Evolutionary conservation across 2,329 filamentous ascomycete genomes (phyloP).

Genomic region (Periconia digitata): DNA sequence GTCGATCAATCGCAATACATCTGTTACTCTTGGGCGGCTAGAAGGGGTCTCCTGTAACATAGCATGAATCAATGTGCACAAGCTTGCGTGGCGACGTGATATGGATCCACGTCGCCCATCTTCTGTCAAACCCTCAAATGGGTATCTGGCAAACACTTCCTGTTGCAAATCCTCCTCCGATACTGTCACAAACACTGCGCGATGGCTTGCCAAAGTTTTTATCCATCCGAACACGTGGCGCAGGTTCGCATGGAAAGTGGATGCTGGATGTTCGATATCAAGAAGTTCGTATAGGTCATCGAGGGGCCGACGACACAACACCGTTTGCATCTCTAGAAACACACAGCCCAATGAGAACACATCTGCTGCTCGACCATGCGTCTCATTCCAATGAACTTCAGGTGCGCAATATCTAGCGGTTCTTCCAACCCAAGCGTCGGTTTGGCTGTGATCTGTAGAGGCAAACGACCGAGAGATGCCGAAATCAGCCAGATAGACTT

Average conservation of each 20-base stretch:
- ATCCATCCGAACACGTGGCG: not conserved
- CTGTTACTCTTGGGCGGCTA: not conserved
- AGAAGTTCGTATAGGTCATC: not conserved
- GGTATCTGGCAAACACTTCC: not conserved
- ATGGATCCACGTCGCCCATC: not conserved
- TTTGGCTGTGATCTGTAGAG: conserved; percentile 1
- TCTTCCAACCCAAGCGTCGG: not conserved
- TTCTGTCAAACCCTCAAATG: not conserved
- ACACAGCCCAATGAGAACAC: conserved; percentile 3
- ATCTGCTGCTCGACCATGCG: not conserved
- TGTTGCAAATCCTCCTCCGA: not conserved
- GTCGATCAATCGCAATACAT: not conserved
- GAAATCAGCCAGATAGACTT: conserved; percentile 3
- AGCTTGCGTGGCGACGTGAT: not conserved
- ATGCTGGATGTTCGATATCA: not conserved
- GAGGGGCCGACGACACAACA: not conserved
- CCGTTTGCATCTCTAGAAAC: conserved; percentile 1
- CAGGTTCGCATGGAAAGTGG: conserved; percentile 1
- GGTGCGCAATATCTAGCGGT: conserved; percentile 2
- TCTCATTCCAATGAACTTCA: not conserved
- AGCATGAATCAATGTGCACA: not conserved
- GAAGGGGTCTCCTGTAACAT: not conserved
- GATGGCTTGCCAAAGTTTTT: not conserved
- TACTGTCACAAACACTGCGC: not conserved
- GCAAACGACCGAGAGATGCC: not conserved